A percentile compares a stretch with the other conserved stretches of the same genome.
These are phyloP conservation scores for Triticum turgidum DNA, from an alignment of 176 grass and related monocot genomes.

Conservation along the genomic window DNA sequence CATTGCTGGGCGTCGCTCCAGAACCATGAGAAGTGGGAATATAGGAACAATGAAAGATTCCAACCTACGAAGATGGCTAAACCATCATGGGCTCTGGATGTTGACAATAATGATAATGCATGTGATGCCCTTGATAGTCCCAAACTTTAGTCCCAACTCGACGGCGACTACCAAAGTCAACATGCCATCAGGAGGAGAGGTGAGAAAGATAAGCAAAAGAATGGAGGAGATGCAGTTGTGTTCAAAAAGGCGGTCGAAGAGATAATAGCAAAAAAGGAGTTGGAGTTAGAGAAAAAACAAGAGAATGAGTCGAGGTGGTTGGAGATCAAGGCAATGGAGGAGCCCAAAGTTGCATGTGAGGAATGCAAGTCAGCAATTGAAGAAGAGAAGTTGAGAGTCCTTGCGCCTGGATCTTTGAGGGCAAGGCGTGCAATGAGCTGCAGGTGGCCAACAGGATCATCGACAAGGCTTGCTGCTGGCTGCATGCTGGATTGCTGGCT, in stretches of 20 bases:
- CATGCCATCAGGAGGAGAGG: background rate
- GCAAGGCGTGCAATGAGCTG: no score
- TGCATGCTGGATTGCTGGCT: no score
- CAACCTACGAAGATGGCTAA: background rate
- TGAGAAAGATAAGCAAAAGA: background rate
- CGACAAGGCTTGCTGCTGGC: no score
- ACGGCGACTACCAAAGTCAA: background rate
- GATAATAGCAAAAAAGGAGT: background rate
- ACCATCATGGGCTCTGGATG: background rate
- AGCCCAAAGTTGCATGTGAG: no score
- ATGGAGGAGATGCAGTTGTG: background rate
- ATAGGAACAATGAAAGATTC: background rate
- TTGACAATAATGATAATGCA: background rate
- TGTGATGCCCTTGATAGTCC: background rate
- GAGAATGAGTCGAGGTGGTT: background rate
- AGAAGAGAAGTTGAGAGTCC: no score
- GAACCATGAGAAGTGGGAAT: background rate
- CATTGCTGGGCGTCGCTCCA: background rate
- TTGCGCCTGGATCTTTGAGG: no score
- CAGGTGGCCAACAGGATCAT: no score
- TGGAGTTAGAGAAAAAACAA: background rate
- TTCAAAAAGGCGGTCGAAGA: background rate
- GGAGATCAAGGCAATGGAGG: background rate
- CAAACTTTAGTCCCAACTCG: background rate
- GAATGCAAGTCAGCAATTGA: no score